Conservation (phyloP, 192 early-diverging fungal genomes). For the Coemansia reversa region DNA sequence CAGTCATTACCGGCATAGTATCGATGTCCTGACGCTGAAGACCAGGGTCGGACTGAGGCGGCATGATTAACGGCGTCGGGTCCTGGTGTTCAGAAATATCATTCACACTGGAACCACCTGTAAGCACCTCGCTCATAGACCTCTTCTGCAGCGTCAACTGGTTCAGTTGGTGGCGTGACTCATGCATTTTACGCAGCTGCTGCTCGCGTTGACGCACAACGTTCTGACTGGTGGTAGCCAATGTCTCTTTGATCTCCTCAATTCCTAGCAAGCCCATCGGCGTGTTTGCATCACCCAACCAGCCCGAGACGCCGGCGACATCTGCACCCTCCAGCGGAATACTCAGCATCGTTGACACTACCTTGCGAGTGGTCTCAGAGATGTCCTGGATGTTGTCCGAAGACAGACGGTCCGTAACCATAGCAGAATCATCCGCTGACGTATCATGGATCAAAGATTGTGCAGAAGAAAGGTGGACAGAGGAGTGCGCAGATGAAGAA, state of each 20-base stretch:
- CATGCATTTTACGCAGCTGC: constrained; percentile 39
- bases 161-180: constrained; percentile 13
- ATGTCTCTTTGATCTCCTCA: constrained; percentile 44
- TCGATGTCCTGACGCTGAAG: neutral
- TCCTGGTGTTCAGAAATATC: neutral
- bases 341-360: constrained; percentile 36
- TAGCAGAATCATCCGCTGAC: neutral
- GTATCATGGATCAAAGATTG: neutral
- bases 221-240: constrained; percentile 47
- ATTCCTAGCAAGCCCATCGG: constrained; percentile 40
- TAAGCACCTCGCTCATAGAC: neutral
- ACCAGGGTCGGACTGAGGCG: constrained; percentile 13
- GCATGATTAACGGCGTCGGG: neutral
- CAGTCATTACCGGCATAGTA: constrained; percentile 6
- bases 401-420: constrained; percentile 12
- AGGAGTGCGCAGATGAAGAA: neutral
- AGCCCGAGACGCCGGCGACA: constrained; percentile 44
- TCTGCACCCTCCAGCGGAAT: constrained; percentile 50
- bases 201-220: constrained; percentile 49
- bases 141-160: constrained; percentile 14
- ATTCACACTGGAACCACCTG: neutral
- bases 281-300: constrained; percentile 49
- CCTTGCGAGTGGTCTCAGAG: constrained; percentile 38
- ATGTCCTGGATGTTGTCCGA: constrained; percentile 41
- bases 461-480: neutral